These are phyloP conservation scores for Pseudogymnoascus sp. DNA, from an alignment of 2,329 filamentous ascomycete genomes.

Conservation along the genomic window DNA sequence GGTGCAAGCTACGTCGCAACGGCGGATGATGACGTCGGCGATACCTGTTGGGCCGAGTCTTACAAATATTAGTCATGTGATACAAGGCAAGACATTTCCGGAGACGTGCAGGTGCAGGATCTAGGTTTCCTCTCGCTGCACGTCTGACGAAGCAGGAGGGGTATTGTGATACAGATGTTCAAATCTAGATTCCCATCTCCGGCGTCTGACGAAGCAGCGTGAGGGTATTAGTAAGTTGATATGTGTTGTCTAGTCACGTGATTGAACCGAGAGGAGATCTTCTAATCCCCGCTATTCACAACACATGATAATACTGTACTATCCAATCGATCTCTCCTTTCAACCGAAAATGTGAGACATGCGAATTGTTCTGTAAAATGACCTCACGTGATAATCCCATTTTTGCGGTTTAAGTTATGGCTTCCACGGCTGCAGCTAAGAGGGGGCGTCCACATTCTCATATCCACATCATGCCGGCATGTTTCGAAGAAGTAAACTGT, in stretches of 20 bases:
- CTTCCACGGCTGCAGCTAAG: neutral
- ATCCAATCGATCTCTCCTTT: neutral
- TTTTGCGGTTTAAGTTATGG: neutral
- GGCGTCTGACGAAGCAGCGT: neutral
- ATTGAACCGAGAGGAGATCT: too few species aligned
- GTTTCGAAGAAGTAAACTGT: neutral
- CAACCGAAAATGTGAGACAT: neutral
- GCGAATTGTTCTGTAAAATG: too few species aligned
- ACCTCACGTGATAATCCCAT: neutral
- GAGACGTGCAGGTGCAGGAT: neutral
- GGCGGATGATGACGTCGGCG: constrained; percentile 3
- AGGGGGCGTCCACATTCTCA: neutral
- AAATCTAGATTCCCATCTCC: neutral
- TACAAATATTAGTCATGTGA: neutral
- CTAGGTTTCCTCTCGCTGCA: neutral
- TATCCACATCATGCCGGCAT: constrained; percentile 3
- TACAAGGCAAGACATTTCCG: neutral
- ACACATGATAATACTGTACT: neutral
- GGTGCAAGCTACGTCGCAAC: neutral
- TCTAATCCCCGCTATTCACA: too few species aligned
- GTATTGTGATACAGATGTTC: neutral
- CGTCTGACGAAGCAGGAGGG: neutral
- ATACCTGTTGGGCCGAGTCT: neutral
- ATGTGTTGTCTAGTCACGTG: too few species aligned
- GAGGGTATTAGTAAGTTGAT: neutral